Percentiles rank a stretch among this genome's conserved stretches.
phyloP scores from a whole-genome alignment of 192 early-diverging fungal species.

The Coemansia sp. region DNA sequence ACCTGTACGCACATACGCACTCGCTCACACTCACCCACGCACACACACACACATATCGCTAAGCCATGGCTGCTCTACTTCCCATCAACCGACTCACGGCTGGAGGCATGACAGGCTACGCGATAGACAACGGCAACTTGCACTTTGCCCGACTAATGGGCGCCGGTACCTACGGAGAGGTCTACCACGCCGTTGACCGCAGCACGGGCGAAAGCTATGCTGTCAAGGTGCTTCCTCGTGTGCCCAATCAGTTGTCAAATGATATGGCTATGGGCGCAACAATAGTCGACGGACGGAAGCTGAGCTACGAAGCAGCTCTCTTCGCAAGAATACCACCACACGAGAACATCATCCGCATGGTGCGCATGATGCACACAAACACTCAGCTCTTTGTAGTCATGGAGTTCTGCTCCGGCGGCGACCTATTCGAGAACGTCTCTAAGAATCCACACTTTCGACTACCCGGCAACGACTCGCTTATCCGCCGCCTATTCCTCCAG shows the following conservation, averaged over 20 bases:
- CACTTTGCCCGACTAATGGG: constrained; percentile 63
- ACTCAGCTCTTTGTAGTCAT: constrained; percentile 91
- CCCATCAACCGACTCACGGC: constrained; percentile 13
- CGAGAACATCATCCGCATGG: constrained; percentile 82
- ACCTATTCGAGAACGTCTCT: constrained; percentile 94
- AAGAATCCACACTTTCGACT: constrained; percentile 71
- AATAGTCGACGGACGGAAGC: constrained; percentile 44
- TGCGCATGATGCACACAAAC: constrained; percentile 89
- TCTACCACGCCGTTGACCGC: constrained; percentile 68
- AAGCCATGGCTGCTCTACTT: not conserved
- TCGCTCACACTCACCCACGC: no score
- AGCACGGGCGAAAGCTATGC: constrained; percentile 58
- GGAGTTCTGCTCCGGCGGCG: constrained; percentile 93
- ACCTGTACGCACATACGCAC: not conserved
- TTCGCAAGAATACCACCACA: constrained; percentile 71
- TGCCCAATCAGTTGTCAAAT: not conserved
- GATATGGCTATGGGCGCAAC: constrained; percentile 24
- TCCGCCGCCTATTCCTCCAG: constrained; percentile 75
- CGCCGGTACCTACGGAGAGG: constrained; percentile 76
- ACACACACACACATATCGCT: not conserved
- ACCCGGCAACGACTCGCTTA: constrained; percentile 58
- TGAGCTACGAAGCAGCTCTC: constrained; percentile 52
- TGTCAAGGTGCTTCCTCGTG: constrained; percentile 64
- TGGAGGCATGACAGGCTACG: constrained; percentile 49
- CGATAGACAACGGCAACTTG: constrained; percentile 56